phyloP scores from a whole-genome alignment of 1,139 yeast genomes.

The Chernovozyma aurita region DNA sequence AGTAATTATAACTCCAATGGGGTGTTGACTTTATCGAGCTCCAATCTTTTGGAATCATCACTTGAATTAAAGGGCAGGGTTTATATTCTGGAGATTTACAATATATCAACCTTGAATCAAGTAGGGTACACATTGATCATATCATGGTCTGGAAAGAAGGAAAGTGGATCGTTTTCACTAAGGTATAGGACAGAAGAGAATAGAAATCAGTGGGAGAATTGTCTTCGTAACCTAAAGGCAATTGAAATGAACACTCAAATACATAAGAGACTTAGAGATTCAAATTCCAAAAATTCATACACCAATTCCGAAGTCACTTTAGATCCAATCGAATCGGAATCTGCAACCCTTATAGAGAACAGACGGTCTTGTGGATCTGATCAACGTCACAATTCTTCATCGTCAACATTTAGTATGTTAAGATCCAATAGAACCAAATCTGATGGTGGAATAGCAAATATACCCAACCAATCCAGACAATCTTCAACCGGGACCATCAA shows the following conservation, averaged over 20 bases:
- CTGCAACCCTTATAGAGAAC: background rate
- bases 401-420: conserved; percentile 47
- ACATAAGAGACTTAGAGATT: conserved; percentile 34
- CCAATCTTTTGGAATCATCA: conserved; percentile 35
- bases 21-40: conserved; percentile 27
- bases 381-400: conserved; percentile 42
- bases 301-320: conserved; percentile 7
- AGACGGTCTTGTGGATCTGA: conserved; percentile 26
- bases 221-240: conserved; percentile 44
- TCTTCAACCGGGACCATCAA: conserved; percentile 16
- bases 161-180: conserved; percentile 69
- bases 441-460: background rate
- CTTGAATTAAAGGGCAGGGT: conserved; percentile 65
- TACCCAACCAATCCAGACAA: conserved; percentile 18
- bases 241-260: conserved; percentile 40
- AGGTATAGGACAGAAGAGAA: conserved; percentile 68
- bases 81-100: conserved; percentile 63
- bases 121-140: conserved; percentile 56
- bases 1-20: background rate
- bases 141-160: conserved; percentile 78
- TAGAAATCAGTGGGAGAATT: conserved; percentile 65
- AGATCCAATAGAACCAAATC: conserved; percentile 11
- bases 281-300: conserved; percentile 14
- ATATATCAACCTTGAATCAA: conserved; percentile 38
- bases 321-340: conserved; percentile 10